phyloP scores from a whole-genome alignment of 805 yeast genomes.

The Kluyveromyces starmeri region DNA sequence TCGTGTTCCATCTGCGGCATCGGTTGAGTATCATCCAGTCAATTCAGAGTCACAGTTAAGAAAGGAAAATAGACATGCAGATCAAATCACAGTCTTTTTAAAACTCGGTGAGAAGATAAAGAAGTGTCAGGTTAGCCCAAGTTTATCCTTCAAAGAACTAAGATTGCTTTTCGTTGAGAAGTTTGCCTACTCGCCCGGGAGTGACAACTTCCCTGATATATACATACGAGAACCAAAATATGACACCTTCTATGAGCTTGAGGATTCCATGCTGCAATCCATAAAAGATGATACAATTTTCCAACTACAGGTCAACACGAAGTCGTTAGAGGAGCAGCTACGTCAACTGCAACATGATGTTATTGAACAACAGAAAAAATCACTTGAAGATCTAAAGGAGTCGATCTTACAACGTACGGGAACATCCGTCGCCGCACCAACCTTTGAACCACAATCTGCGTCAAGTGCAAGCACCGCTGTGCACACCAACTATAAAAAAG shows the following conservation, averaged over 20 bases:
- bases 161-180: conserved; percentile 76
- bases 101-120: conserved; percentile 46
- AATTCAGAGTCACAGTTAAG: background rate
- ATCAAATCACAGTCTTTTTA: conserved; percentile 33
- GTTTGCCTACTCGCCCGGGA: conserved; percentile 74
- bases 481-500: conserved; percentile 16
- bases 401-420: background rate
- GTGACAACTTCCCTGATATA: conserved; percentile 66
- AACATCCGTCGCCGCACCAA: background rate
- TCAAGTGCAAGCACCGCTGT: background rate
- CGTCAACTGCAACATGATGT: background rate
- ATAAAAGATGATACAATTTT: conserved; percentile 52
- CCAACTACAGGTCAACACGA: conserved; percentile 28
- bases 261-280: conserved; percentile 53
- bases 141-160: conserved; percentile 35
- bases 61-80: background rate
- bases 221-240: conserved; percentile 55
- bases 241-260: conserved; percentile 69
- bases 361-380: background rate
- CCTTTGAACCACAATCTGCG: background rate
- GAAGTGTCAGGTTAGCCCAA: conserved; percentile 33
- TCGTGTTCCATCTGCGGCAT: background rate
- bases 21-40: conserved; percentile 4
- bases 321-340: background rate
- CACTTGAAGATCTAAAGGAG: conserved; percentile 1